A percentile compares a stretch with the other conserved stretches of the same genome.
These are phyloP conservation scores for Phytophthora pisi DNA, from an alignment of 352 stramenopile species.

Conservation along the genomic window DNA sequence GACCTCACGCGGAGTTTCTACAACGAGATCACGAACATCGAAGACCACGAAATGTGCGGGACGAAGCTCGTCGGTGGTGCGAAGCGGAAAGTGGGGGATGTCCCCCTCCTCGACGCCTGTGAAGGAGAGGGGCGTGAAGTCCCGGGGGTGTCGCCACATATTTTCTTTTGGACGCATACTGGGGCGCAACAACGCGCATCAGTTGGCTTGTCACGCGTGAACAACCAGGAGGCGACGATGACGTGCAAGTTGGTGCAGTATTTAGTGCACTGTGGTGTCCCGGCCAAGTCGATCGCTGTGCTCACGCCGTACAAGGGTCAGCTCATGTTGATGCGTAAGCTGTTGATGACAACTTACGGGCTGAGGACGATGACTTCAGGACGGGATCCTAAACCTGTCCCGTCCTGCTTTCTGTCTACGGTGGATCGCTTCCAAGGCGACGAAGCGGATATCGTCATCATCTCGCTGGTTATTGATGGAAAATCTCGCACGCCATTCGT, in stretches of 20 bases:
- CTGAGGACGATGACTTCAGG: constrained; percentile 36
- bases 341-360: constrained; percentile 55
- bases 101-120: constrained; percentile 31
- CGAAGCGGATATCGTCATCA: constrained; percentile 88
- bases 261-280: constrained; percentile 77
- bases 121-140: constrained; percentile 75
- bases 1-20: constrained; percentile 88
- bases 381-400: constrained; percentile 24
- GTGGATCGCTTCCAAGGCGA: constrained; percentile 92
- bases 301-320: constrained; percentile 92
- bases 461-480: constrained; percentile 88
- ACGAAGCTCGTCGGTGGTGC: constrained; percentile 57
- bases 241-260: constrained; percentile 77
- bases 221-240: constrained; percentile 80
- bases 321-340: constrained; percentile 83
- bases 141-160: constrained; percentile 69
- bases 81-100: background rate
- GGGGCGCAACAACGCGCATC: constrained; percentile 62
- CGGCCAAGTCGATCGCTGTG: constrained; percentile 75
- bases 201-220: constrained; percentile 81
- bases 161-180: constrained; percentile 88
- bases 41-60: constrained; percentile 72
- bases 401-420: constrained; percentile 76
- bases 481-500: constrained; percentile 89
- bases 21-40: constrained; percentile 74